Evolutionary conservation across 139 green algal genomes (phyloP).

Genomic region (Ettlia oleoabundans): DNA sequence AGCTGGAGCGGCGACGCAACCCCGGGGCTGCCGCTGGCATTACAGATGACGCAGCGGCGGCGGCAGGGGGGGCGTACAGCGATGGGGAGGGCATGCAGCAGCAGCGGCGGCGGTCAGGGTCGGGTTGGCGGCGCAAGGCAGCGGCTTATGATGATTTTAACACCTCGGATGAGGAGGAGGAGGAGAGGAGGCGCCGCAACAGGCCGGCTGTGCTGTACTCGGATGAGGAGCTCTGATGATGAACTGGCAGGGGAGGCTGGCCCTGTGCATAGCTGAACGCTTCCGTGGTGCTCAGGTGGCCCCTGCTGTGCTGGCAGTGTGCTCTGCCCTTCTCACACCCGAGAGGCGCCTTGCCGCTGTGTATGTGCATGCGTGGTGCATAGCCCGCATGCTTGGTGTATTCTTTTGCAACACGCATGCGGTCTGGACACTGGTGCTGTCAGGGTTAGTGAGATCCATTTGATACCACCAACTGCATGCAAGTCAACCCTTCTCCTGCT

Average conservation of each 20-base stretch:
- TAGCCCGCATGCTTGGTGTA: too few relatives aligned
- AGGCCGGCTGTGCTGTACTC: conserved; percentile 14
- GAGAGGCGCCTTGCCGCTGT: too few relatives aligned
- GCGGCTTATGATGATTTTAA: neutral
- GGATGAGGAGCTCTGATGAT: conserved; percentile 30
- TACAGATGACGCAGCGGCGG: neutral
- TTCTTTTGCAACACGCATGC: too few relatives aligned
- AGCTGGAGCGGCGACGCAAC: neutral
- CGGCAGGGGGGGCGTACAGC: neutral
- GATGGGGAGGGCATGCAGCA: neutral
- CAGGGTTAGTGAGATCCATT: too few relatives aligned
- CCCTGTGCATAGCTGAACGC: too few relatives aligned
- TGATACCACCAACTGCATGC: too few relatives aligned
- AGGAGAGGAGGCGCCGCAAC: neutral
- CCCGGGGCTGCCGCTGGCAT: neutral
- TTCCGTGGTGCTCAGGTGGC: too few relatives aligned
- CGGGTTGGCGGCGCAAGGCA: neutral
- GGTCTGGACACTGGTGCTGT: too few relatives aligned
- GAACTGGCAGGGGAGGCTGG: neutral
- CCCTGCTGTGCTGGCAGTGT: too few relatives aligned
- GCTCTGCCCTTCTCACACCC: too few relatives aligned
- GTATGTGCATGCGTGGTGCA: too few relatives aligned
- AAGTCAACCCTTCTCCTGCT: too few relatives aligned
- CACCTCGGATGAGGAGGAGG: neutral
- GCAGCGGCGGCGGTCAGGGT: neutral